Base-by-base conservation (phyloP, 2,329 filamentous ascomycete genomes). In the Colletotrichum filicis region DNA sequence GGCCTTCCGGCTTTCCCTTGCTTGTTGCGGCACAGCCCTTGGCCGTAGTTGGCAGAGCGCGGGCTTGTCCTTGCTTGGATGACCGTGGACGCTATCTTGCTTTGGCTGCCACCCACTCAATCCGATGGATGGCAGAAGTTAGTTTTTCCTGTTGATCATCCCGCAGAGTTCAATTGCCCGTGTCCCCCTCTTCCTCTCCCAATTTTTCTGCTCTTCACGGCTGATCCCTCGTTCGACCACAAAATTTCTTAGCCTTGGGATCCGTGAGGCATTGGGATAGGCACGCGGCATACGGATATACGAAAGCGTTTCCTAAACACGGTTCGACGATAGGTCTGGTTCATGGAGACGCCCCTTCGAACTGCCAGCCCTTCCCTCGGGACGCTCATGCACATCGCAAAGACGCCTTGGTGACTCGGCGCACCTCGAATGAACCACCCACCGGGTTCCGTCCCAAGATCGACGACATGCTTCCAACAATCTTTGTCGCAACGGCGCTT, bases 11-110 rank as follows among this genome's bases (percentile, higher is more conserved):
- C 56, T 37, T 70, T 73, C 70, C 73, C 73, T 73, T 73, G 59
- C 56, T 74, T 68, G 53, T 64, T 74, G 73, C 73, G 60, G 73
- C 65, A 73, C 73, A 69, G 69, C 69, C 69, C 55, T 59, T 59
- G 59, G 46, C 52, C 57, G 42, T 35, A 62, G 62, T 58, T 55
- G 69, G 53, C 26, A 49, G 42, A 49, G 49, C 67, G 37, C 61
- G 67, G 26, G 71, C 71, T 68, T 52, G 37, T 63, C 35, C 57
- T 71, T 63, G 68, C 71, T 61, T 42, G 64, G 53, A 55, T 56
- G 35, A 19, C 57, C 67, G 59, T 67, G 71, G 42, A 57, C 67
- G 71, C 70, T 37, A 30, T 69, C 66, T 73, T 62, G 46, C 58
- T 6, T 53, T 22, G 66, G 42, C 66, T 58, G 69, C 69, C 37